Evolutionary conservation across 768 basidiomycete genomes (phyloP).

Genomic region (Naganishia vishniacii): DNA sequence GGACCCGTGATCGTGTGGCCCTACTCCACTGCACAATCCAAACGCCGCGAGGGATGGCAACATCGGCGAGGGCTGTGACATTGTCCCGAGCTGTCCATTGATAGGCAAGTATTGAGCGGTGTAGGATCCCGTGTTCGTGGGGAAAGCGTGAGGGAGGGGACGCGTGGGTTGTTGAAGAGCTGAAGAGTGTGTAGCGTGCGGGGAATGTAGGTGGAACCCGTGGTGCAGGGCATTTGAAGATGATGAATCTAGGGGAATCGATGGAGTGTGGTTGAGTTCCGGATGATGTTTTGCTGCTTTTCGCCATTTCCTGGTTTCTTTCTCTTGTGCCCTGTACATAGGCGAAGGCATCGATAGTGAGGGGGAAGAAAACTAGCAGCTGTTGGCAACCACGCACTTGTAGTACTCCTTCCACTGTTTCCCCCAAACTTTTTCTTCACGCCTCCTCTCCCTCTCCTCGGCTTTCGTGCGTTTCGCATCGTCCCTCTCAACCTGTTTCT

Average conservation of each 20-base stretch:
- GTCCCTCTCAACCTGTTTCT: conserved; percentile 12
- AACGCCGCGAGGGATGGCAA: conserved; percentile 1
- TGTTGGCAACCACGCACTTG: not conserved
- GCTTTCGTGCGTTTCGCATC: not conserved
- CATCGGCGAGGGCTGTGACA: not conserved
- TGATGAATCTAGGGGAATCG: no score
- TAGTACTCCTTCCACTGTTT: conserved; percentile 9
- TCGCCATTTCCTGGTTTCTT: conserved; percentile 11
- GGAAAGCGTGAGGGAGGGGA: not conserved
- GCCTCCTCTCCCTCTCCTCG: not conserved
- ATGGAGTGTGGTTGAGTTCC: not conserved
- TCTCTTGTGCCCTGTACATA: conserved; percentile 4
- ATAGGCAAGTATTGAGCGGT: conserved; percentile 5
- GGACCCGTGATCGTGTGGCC: not conserved
- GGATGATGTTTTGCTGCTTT: conserved; percentile 12
- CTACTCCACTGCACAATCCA: not conserved
- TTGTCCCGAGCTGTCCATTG: not conserved
- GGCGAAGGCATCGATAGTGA: not conserved
- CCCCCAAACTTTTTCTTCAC: conserved; percentile 5
- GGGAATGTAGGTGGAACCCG: conserved; percentile 8
- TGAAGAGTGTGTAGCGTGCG: not conserved
- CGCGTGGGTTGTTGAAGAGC: not conserved
- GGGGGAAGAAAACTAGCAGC: not conserved
- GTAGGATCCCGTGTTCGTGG: not conserved
- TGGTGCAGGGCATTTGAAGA: not conserved